Conservation (phyloP, 2,329 filamentous ascomycete genomes). For the Fusarium pilosicola region DNA sequence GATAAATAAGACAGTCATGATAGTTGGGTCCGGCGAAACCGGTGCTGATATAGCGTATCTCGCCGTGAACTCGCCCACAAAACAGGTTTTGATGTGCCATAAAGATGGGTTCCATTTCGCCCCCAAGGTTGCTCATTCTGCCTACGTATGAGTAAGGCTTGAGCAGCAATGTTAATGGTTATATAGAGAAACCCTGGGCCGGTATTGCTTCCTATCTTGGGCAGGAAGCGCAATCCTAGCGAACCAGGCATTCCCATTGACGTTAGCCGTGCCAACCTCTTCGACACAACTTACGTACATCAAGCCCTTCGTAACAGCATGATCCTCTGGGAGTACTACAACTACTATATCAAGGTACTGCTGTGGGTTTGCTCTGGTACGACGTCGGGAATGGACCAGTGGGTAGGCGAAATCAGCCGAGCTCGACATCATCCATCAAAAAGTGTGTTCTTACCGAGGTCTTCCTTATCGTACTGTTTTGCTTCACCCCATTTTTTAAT, state of each 20-base stretch:
- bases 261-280: conserved; percentile 1
- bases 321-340: background rate
- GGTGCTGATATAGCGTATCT: background rate
- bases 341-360: background rate
- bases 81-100: background rate
- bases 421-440: background rate
- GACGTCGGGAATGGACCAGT: background rate
- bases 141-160: background rate
- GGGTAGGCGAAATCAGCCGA: background rate
- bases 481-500: too few relatives aligned
- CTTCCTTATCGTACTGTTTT: too few relatives aligned
- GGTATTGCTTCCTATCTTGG: background rate
- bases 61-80: background rate
- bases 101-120: conserved; percentile 4
- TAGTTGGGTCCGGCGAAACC: background rate
- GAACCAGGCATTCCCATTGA: conserved; percentile 3
- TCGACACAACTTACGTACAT: background rate
- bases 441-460: background rate
- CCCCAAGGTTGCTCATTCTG: background rate
- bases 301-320: background rate
- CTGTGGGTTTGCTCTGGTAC: background rate
- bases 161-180: too few relatives aligned
- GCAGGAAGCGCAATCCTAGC: background rate
- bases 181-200: background rate
- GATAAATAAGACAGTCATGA: background rate